Evolutionary conservation across 2,329 filamentous ascomycete species (phyloP).

Genomic region (Alternaria novae-zelandiae): DNA sequence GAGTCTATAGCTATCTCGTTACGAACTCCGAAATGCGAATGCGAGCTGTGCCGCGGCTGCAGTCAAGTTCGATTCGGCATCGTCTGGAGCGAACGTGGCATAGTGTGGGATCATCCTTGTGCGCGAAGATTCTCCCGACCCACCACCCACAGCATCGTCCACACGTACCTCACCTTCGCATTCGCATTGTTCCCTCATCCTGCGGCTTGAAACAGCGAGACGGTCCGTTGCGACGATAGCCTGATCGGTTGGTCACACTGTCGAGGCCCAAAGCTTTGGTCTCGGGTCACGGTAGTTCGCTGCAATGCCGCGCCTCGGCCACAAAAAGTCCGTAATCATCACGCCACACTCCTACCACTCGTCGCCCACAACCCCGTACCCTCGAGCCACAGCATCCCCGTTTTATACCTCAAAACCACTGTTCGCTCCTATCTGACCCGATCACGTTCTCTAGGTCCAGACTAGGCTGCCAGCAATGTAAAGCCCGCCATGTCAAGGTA

Average conservation of each 20-base stretch:
- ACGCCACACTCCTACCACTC: slow-evolving; percentile 9
- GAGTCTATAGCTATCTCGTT: background rate
- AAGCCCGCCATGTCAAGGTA: slow-evolving; percentile 49
- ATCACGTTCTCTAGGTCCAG: slow-evolving; percentile 19
- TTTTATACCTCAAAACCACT: background rate
- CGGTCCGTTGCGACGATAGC: slow-evolving; percentile 7
- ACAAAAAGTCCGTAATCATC: slow-evolving; percentile 42
- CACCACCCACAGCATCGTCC: slow-evolving; percentile 11
- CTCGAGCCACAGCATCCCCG: background rate
- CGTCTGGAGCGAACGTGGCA: slow-evolving; percentile 1
- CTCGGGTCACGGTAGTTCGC: slow-evolving; percentile 6
- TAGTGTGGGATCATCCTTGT: slow-evolving; percentile 9
- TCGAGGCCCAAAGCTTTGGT: slow-evolving; percentile 13
- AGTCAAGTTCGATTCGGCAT: background rate
- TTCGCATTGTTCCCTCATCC: slow-evolving; percentile 11
- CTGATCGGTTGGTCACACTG: slow-evolving; percentile 9
- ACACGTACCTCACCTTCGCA: slow-evolving; percentile 10
- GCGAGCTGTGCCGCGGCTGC: slow-evolving; percentile 10
- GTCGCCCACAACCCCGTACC: slow-evolving; percentile 1
- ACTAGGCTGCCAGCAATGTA: slow-evolving; percentile 46
- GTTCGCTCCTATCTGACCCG: background rate
- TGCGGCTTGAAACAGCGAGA: slow-evolving; percentile 2
- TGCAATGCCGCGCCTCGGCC: slow-evolving; percentile 46
- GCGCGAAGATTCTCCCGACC: slow-evolving; percentile 4
- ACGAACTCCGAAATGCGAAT: slow-evolving; percentile 13